phyloP scores from a whole-genome alignment of 2,329 filamentous ascomycete genomes.

The Cyanodermella asteris region DNA sequence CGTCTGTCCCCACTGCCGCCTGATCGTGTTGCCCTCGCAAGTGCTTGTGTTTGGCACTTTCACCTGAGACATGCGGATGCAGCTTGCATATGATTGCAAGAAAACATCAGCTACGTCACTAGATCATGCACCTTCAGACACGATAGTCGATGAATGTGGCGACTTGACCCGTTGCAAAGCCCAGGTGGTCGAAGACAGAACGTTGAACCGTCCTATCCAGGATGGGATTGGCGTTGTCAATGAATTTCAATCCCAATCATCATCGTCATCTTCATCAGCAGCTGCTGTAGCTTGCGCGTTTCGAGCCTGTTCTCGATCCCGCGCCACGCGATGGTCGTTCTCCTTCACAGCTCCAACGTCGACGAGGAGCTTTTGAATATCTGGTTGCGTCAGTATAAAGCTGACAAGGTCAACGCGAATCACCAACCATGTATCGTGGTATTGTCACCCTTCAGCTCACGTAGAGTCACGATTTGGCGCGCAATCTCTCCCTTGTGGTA shows the following conservation, averaged over 20 bases:
- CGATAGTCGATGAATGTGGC: too few relatives aligned
- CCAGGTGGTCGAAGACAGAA: too few relatives aligned
- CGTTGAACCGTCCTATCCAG: too few relatives aligned
- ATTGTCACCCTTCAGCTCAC: slow-evolving; percentile 50
- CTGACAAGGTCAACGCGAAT: slow-evolving; percentile 1
- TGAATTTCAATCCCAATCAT: slow-evolving; percentile 34
- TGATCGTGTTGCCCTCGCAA: too few relatives aligned
- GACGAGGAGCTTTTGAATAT: slow-evolving; percentile 63
- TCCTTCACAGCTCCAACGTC: slow-evolving; percentile 60
- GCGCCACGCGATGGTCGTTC: slow-evolving; percentile 55
- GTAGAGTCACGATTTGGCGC: slow-evolving; percentile 76
- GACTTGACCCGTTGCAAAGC: too few relatives aligned
- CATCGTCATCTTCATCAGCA: slow-evolving; percentile 26
- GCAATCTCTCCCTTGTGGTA: slow-evolving; percentile 87
- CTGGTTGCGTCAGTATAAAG: slow-evolving; percentile 12
- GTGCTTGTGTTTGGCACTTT: too few relatives aligned
- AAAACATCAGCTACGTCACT: too few relatives aligned
- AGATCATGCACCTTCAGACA: too few relatives aligned
- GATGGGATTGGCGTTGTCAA: too few relatives aligned
- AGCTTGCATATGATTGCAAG: too few relatives aligned
- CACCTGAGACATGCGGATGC: too few relatives aligned
- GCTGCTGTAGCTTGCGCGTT: slow-evolving; percentile 27
- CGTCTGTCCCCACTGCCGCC: too few relatives aligned
- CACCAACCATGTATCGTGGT: slow-evolving; percentile 33
- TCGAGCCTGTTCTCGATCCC: slow-evolving; percentile 29